These are phyloP conservation scores for Teratosphaeria destructans DNA, from an alignment of 2,329 filamentous ascomycete species.

Conservation along the genomic window DNA sequence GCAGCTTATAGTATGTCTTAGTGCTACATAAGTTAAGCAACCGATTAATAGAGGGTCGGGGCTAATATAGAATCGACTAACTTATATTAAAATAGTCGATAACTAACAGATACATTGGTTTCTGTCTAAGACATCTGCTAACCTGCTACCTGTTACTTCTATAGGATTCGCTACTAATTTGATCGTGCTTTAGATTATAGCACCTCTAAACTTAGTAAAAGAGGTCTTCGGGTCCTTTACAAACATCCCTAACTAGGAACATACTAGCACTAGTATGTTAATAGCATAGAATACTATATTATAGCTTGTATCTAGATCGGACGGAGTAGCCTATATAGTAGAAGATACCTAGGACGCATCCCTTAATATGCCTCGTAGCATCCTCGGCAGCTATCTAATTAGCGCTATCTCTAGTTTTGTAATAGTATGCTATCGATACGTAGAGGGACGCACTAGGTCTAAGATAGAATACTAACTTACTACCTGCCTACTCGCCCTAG, in stretches of 20 bases:
- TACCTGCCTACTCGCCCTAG: background rate
- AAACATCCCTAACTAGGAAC: conserved; percentile 35
- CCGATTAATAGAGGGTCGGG: background rate
- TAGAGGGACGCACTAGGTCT: background rate
- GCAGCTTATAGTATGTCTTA: background rate
- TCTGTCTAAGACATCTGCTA: background rate
- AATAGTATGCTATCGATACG: background rate
- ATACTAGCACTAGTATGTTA: background rate
- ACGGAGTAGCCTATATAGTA: conserved; percentile 19
- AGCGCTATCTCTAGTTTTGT: background rate
- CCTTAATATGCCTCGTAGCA: conserved; percentile 19
- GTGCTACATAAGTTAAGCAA: background rate
- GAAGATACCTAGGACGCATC: conserved; percentile 22
- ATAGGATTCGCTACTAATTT: conserved; percentile 40
- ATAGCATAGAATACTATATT: conserved; percentile 10
- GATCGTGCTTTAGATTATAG: conserved; percentile 33
- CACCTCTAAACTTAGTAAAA: conserved; percentile 1
- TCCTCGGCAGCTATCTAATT: conserved; percentile 17
- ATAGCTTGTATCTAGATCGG: conserved; percentile 13
- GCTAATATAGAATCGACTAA: background rate
- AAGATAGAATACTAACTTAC: background rate
- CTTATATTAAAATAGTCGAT: background rate
- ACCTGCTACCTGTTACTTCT: background rate
- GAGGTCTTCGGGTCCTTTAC: conserved; percentile 32
- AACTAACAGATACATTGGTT: background rate